Evolutionary conservation across 78 protist species (phyloP), one percentile per base, ranked within the genome.

Genomic region (Dictyostelium brefeldianum): DNA sequence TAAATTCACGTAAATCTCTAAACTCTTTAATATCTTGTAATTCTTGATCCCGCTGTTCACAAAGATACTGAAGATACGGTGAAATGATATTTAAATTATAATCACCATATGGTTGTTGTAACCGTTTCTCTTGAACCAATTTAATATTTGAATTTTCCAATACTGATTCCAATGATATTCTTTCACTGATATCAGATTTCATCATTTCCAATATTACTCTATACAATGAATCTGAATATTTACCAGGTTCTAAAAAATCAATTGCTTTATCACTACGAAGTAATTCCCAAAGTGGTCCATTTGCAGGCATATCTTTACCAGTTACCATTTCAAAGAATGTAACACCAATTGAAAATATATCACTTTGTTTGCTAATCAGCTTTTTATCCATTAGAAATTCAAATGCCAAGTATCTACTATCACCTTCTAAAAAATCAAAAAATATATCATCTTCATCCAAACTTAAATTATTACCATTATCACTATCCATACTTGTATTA

Each of bases 221-320:
- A 25, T 77, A 87, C 4, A 87, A 65, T 0, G 57, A n/a, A 11
- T 59, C 62, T 53, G 92, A 87, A 57, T 87, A 87, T 51, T 87
- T 74, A n/a, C n/a, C 20, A 29, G 65, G 53, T 29, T 41, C 74
- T 48, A 87, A 29, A 27, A 87, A 87, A 20, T 87, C 92, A 8
- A 15, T 22, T 10, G 81, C 92, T 64, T 73, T 22, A 50, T 74
- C 83, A 31, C 27, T 48, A 41, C 92, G 67, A 1, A 87, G 18
- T 10, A 46, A 62, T 64, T 73, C 94, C 97, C 97, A 96, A 12
- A 89, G 75, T 27, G 83, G 95, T 14, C 97, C 97, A 36, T 92
- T 81, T 15, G 89, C 4, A 3, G 97, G 97, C 96, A 96, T 71
- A 17, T 89, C 96, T 29, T 89, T 73, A 64, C 94, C 83, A 31